Base-by-base conservation (phyloP, 768 basidiomycete genomes). In the Phanerodontia chrysosporium region DNA sequence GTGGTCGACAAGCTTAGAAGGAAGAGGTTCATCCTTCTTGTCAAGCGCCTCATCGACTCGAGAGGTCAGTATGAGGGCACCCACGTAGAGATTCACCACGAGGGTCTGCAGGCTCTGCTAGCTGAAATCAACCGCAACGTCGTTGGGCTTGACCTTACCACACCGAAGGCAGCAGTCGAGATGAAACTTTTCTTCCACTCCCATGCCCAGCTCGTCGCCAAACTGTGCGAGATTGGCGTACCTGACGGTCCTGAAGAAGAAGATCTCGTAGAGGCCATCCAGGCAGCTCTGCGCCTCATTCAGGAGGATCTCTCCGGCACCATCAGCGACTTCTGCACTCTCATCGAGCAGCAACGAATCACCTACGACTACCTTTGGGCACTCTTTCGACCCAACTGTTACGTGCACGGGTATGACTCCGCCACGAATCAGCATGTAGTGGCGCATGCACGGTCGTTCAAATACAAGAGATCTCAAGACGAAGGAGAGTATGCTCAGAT, bases 331-430 rank as follows among this genome's bases (percentile, higher is more conserved):
- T 44, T 29, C 18, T n/a, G 22, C 21, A n/a, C 3, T 12, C 39
- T 54, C 21, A 45, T 44, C 7, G 22, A 22, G n/a, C 16, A 58
- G 25, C 44, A 46, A 18, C 42, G 27, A 13, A 59, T 53, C 18
- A 32, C 58, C 2, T 59, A 27, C 51, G 45, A 48, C 2, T 46
- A 52, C 39, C 36, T 59, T 24, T 59, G 58, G 58, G 45, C 58
- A 3, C 51, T 59, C 2, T 45, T 59, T 21, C 28, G 18, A 4
- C 58, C 58, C 3, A 59, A 54, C 18, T 28, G 39, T 1, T 44
- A 42, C 13, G 52, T 55, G 27, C 49, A 45, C 39, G 49, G 16
- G 14, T 44, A 51, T 18, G 29, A 59, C 21, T 9, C 5, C 22
- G 14, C 21, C 7, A 54, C 46, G 1, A 52, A 59, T 21, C 58